phyloP scores from a whole-genome alignment of 805 yeast species.

The Cyberlindnera petersonii region DNA sequence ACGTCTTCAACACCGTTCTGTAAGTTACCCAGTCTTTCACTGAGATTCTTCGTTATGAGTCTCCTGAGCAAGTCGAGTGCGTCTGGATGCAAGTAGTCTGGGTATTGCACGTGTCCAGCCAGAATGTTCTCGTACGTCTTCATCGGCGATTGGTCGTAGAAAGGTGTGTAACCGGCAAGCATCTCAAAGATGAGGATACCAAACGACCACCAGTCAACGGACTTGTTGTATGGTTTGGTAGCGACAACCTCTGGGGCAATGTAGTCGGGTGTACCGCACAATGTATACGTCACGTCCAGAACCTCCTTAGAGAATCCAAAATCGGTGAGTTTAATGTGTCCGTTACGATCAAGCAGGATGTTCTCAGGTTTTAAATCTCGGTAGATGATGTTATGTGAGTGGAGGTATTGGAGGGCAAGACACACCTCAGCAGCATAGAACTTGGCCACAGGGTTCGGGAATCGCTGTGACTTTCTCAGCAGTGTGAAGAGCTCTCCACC shows the following conservation, averaged over 20 bases:
- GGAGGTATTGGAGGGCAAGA: constrained; percentile 83
- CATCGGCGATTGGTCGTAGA: constrained; percentile 89
- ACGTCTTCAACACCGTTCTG: constrained; percentile 83
- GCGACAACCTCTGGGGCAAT: constrained; percentile 96
- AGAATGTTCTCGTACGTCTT: constrained; percentile 91
- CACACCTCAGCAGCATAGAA: constrained; percentile 91
- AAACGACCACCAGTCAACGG: constrained; percentile 97
- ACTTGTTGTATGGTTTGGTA: constrained; percentile 89
- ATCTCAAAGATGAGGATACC: constrained; percentile 90
- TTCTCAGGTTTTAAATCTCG: constrained; percentile 94
- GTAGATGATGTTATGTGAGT: constrained; percentile 78
- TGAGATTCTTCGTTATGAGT: constrained; percentile 78
- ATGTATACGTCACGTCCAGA: constrained; percentile 84
- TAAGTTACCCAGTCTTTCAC: constrained; percentile 80
- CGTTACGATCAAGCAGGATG: constrained; percentile 79
- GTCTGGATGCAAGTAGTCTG: constrained; percentile 71
- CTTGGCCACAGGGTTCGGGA: constrained; percentile 94
- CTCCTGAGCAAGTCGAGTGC: constrained; percentile 68
- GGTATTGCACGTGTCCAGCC: constrained; percentile 73
- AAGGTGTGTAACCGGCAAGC: constrained; percentile 94
- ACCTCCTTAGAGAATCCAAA: constrained; percentile 96
- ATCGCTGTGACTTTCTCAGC: constrained; percentile 81
- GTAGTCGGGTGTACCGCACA: constrained; percentile 95
- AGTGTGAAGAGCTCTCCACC: constrained; percentile 91
- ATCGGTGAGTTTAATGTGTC: constrained; percentile 89